Percentiles rank a stretch among this genome's conserved stretches.
phyloP scores from a whole-genome alignment of 176 grass and related monocot genomes.

The Echinochloa phyllopogon region DNA sequence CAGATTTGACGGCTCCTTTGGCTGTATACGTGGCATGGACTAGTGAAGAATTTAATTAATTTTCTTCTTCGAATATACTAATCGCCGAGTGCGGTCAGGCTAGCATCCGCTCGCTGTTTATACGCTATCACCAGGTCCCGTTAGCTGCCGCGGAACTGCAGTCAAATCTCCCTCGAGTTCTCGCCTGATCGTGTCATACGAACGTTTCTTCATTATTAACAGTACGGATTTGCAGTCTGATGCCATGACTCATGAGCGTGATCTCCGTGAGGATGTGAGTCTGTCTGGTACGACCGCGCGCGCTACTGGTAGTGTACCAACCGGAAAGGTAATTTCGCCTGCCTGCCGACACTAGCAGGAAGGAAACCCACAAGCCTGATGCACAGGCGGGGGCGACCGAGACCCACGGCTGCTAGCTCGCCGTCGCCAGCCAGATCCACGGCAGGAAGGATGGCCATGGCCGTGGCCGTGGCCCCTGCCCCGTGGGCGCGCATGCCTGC shows the following conservation, averaged over 20 bases:
- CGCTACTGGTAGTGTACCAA: neutral
- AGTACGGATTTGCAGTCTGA: no score
- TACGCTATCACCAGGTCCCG: no score
- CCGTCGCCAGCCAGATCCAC: neutral
- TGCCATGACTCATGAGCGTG: neutral
- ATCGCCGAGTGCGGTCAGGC: no score
- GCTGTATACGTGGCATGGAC: neutral
- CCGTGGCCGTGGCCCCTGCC: no score
- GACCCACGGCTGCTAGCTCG: neutral
- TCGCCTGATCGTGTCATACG: no score
- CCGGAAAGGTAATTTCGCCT: neutral
- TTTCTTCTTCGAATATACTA: no score
- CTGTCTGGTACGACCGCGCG: neutral
- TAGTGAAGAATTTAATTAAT: neutral
- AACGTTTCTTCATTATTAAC: no score
- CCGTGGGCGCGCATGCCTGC: no score
- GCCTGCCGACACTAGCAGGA: neutral
- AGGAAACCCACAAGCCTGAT: neutral
- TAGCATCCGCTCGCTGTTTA: no score
- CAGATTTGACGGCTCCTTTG: conserved; percentile 57
- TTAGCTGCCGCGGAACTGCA: no score
- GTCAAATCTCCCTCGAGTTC: no score
- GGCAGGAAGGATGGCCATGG: neutral
- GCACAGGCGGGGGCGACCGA: no score
- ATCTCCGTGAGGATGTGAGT: neutral